A percentile compares a stretch with the other conserved stretches of the same genome.
Conservation (phyloP, 768 basidiomycete genomes). For the Kwoniella newhampshirensis region DNA sequence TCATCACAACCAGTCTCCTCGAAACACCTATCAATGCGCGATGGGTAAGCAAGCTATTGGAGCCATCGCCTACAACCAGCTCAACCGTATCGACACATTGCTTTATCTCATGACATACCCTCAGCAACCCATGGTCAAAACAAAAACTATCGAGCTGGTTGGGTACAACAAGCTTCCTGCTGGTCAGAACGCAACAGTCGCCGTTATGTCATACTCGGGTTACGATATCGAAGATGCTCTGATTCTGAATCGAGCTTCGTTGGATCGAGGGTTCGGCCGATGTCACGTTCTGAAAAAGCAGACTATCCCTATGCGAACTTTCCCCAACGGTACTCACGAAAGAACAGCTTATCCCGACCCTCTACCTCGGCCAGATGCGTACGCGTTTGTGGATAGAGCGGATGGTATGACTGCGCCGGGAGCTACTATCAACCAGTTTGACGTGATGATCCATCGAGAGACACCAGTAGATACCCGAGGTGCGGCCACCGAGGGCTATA, state of each 20-base stretch:
- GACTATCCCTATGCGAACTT: constrained; percentile 87
- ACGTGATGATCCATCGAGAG: constrained; percentile 96
- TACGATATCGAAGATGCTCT: constrained; percentile 99
- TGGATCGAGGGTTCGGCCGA: constrained; percentile 95
- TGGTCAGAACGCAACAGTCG: constrained; percentile 96
- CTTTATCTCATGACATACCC: constrained; percentile 98
- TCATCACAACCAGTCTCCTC: constrained; percentile 98
- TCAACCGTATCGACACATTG: constrained; percentile 94
- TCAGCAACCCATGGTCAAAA: constrained; percentile 99
- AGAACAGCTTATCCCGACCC: constrained; percentile 90
- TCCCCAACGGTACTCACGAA: constrained; percentile 97
- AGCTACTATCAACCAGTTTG: constrained; percentile 85
- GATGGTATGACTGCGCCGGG: constrained; percentile 96
- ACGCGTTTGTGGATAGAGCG: constrained; percentile 75
- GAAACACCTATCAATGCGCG: constrained; percentile 98
- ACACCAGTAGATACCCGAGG: constrained; percentile 73
- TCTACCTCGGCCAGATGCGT: constrained; percentile 75
- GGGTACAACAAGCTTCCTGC: constrained; percentile 96
- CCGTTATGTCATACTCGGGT: constrained; percentile 98
- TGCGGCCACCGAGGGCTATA: constrained; percentile 61
- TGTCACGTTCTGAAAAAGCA: constrained; percentile 98
- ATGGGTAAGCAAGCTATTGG: constrained; percentile 99
- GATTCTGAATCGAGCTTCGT: constrained; percentile 91
- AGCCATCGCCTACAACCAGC: constrained; percentile 95
- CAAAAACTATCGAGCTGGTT: constrained; percentile 93